phyloP scores from a whole-genome alignment of 192 early-diverging fungal genomes.

The Backusella westeae region DNA sequence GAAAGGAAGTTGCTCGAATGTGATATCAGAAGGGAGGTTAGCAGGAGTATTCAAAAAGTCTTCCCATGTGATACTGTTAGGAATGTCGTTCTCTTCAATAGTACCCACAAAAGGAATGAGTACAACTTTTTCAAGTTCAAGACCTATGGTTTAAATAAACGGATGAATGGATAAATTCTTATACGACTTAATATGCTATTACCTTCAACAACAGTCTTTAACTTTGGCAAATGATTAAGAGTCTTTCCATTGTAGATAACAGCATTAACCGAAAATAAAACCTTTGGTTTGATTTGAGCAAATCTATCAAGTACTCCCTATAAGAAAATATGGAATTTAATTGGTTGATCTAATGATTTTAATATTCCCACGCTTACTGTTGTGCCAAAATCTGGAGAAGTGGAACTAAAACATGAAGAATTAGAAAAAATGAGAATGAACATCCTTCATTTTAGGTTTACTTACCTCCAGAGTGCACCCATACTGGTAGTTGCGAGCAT shows the following conservation, averaged over 20 bases:
- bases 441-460: neutral
- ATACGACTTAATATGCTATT: neutral
- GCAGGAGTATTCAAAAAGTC: slow-evolving; percentile 53
- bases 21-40: slow-evolving; percentile 43
- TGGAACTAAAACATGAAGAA: slow-evolving; percentile 49
- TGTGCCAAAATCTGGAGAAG: slow-evolving; percentile 93
- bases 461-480: slow-evolving; percentile 85
- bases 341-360: neutral
- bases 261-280: slow-evolving; percentile 88
- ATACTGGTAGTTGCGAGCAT: slow-evolving; percentile 79
- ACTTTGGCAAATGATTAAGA: slow-evolving; percentile 77
- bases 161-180: neutral
- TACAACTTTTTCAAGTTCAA: slow-evolving; percentile 73
- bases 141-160: slow-evolving; percentile 22
- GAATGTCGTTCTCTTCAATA: neutral
- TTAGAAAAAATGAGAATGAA: neutral
- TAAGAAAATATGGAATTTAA: neutral
- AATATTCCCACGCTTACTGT: slow-evolving; percentile 46
- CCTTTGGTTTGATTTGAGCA: slow-evolving; percentile 85
- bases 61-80: slow-evolving; percentile 18
- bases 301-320: slow-evolving; percentile 92
- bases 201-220: slow-evolving; percentile 66
- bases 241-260: slow-evolving; percentile 90
- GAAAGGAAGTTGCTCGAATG: slow-evolving; percentile 86
- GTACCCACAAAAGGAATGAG: slow-evolving; percentile 72